phyloP scores from a whole-genome alignment of 805 yeast genomes.

The Debaryomyces prosopidis region DNA sequence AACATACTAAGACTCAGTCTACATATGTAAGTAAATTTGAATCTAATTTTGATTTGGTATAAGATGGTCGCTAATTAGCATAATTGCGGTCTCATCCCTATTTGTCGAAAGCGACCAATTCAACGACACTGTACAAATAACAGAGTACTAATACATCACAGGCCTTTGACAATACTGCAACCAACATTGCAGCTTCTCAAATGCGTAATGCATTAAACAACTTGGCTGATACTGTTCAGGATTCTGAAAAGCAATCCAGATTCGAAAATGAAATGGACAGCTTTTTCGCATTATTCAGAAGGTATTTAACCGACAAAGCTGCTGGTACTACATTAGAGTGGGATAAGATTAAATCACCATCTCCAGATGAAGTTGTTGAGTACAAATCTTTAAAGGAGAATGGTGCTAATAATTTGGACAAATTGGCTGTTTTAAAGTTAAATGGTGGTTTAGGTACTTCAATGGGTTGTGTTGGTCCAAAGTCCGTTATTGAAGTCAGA shows the following conservation, averaged over 20 bases:
- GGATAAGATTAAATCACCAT: slow-evolving; percentile 94
- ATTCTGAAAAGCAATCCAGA: slow-evolving; percentile 45
- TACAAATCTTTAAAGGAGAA: slow-evolving; percentile 51
- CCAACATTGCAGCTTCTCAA: slow-evolving; percentile 94
- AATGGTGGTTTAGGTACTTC: slow-evolving; percentile 99
- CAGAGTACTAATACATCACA: slow-evolving; percentile 28
- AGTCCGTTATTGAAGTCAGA: slow-evolving; percentile 96
- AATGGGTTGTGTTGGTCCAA: slow-evolving; percentile 99
- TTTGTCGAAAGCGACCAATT: background rate
- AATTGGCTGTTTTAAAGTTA: slow-evolving; percentile 91
- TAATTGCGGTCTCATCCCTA: too few relatives aligned
- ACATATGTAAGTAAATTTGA: slow-evolving; percentile 53
- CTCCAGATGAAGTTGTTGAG: slow-evolving; percentile 83
- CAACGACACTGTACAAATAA: background rate
- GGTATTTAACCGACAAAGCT: slow-evolving; percentile 88
- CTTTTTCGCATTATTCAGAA: slow-evolving; percentile 88
- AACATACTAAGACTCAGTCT: slow-evolving; percentile 70
- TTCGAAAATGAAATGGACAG: slow-evolving; percentile 94
- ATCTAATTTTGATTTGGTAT: background rate
- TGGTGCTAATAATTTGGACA: slow-evolving; percentile 55
- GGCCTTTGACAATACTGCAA: slow-evolving; percentile 93
- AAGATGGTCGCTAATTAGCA: background rate
- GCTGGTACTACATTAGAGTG: slow-evolving; percentile 82
- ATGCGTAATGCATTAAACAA: slow-evolving; percentile 95
- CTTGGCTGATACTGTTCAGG: slow-evolving; percentile 78